These are phyloP conservation scores for Botrytis tulipae DNA, from an alignment of 2,329 filamentous ascomycete genomes.

Conservation along the genomic window DNA sequence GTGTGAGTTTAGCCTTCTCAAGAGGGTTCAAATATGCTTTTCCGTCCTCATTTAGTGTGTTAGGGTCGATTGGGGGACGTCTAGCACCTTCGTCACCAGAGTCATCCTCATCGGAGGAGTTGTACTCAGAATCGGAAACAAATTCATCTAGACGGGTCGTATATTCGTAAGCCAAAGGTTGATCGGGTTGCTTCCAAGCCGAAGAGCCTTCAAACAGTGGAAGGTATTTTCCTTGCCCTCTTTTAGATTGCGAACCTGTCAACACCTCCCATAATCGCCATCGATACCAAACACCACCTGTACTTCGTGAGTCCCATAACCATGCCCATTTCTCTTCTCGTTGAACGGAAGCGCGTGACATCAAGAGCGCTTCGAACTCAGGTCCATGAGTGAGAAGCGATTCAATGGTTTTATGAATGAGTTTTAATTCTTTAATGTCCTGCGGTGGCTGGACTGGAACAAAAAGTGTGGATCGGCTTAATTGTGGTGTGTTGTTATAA, in stretches of 20 bases:
- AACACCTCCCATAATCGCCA: slow-evolving; percentile 87
- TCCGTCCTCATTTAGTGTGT: slow-evolving; percentile 35
- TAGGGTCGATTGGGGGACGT: slow-evolving; percentile 43
- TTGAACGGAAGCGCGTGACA: slow-evolving; percentile 82
- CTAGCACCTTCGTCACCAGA: slow-evolving; percentile 51
- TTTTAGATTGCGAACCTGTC: slow-evolving; percentile 57
- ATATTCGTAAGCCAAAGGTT: slow-evolving; percentile 76
- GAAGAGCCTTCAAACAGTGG: slow-evolving; percentile 74
- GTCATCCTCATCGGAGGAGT: slow-evolving; percentile 81
- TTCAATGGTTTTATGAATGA: slow-evolving; percentile 88
- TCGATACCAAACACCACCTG: slow-evolving; percentile 84
- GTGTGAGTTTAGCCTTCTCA: slow-evolving; percentile 78
- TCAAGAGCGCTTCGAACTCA: slow-evolving; percentile 87
- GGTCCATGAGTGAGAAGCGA: slow-evolving; percentile 74
- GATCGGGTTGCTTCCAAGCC: slow-evolving; percentile 74
- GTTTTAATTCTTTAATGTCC: slow-evolving; percentile 73
- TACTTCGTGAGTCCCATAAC: slow-evolving; percentile 82
- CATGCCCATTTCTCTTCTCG: slow-evolving; percentile 88
- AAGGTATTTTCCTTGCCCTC: slow-evolving; percentile 52
- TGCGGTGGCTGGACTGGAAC: slow-evolving; percentile 73
- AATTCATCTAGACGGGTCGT: slow-evolving; percentile 74
- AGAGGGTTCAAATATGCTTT: slow-evolving; percentile 71
- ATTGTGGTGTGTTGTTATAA: slow-evolving; percentile 50
- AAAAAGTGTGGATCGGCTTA: slow-evolving; percentile 52
- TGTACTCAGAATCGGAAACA: slow-evolving; percentile 79